Percentiles rank a stretch among this genome's conserved stretches.
Evolutionary conservation across 2,329 filamentous ascomycete species (phyloP).

Genomic region (Claviceps quebecensis): DNA sequence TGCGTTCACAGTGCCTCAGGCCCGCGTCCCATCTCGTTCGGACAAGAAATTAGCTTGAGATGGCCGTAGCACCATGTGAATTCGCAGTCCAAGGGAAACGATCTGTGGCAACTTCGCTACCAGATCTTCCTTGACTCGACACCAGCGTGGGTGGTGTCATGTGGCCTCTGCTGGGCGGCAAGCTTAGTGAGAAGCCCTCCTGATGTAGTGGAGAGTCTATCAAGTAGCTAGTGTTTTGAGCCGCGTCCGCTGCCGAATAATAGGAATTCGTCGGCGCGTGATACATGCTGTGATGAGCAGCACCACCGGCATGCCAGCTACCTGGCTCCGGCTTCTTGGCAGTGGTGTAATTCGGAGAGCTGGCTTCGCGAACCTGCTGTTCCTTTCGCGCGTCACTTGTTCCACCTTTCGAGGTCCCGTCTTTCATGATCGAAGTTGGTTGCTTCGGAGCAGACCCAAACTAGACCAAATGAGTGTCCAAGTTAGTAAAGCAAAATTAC

Average conservation of each 20-base stretch:
- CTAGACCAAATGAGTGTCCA: constrained; percentile 21
- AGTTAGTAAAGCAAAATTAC: constrained; percentile 23
- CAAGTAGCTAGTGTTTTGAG: constrained; percentile 6
- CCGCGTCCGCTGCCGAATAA: constrained; percentile 9
- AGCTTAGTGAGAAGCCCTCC: not conserved
- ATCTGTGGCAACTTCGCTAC: constrained; percentile 25
- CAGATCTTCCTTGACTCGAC: constrained; percentile 32
- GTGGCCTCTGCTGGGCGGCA: constrained; percentile 5
- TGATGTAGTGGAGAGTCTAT: constrained; percentile 7
- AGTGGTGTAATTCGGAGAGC: not conserved
- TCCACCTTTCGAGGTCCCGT: constrained; percentile 29
- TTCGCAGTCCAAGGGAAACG: constrained; percentile 35
- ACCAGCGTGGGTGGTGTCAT: constrained; percentile 33
- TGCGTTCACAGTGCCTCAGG: not conserved
- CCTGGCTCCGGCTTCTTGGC: not conserved
- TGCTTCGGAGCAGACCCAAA: constrained; percentile 43
- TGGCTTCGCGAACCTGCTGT: not conserved
- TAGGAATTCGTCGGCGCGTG: constrained; percentile 8
- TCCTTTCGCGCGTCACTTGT: constrained; percentile 19
- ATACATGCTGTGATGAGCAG: constrained; percentile 29
- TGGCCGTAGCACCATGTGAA: constrained; percentile 35
- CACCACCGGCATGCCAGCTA: constrained; percentile 20
- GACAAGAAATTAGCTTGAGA: constrained; percentile 18
- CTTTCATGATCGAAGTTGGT: constrained; percentile 34
- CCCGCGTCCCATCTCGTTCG: not conserved